Conservation (phyloP, 164 flowering plant species). For the Berberis vulgaris region DNA sequence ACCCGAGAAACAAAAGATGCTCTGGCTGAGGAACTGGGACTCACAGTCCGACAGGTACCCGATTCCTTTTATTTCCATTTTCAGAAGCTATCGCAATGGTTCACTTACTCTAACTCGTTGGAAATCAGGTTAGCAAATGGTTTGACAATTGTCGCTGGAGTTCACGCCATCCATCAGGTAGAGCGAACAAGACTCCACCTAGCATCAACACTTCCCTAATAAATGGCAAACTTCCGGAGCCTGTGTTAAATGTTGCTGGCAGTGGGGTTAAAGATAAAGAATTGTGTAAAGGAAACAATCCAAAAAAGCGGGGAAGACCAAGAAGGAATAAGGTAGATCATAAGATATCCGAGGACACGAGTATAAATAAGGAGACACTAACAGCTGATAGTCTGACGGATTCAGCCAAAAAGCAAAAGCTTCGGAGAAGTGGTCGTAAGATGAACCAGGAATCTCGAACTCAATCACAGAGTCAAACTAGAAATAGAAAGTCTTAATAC, state of each 20-base stretch:
- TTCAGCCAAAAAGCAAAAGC: neutral
- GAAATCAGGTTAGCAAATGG: slow-evolving; percentile 71
- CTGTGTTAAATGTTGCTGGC: neutral
- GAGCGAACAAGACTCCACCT: neutral
- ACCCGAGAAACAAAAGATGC: slow-evolving; percentile 44
- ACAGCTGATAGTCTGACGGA: neutral
- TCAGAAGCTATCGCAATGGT: neutral
- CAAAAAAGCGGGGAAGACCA: neutral
- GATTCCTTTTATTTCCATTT: neutral
- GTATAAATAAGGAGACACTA: neutral
- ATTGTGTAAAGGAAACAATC: neutral
- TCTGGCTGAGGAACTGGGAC: slow-evolving; percentile 54
- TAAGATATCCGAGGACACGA: neutral
- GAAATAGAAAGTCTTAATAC: slow-evolving; percentile 2
- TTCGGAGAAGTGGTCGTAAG: slow-evolving; percentile 3
- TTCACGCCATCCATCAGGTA: slow-evolving; percentile 25
- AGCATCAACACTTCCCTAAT: neutral
- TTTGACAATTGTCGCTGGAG: slow-evolving; percentile 81
- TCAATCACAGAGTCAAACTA: neutral
- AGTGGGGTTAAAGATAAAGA: neutral
- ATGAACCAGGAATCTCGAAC: neutral
- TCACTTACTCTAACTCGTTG: neutral
- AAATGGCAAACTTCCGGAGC: neutral
- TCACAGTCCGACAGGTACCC: slow-evolving; percentile 49
- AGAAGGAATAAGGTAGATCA: neutral